phyloP scores from a whole-genome alignment of 148 eudicot species.

The Dianthus caryophyllus region DNA sequence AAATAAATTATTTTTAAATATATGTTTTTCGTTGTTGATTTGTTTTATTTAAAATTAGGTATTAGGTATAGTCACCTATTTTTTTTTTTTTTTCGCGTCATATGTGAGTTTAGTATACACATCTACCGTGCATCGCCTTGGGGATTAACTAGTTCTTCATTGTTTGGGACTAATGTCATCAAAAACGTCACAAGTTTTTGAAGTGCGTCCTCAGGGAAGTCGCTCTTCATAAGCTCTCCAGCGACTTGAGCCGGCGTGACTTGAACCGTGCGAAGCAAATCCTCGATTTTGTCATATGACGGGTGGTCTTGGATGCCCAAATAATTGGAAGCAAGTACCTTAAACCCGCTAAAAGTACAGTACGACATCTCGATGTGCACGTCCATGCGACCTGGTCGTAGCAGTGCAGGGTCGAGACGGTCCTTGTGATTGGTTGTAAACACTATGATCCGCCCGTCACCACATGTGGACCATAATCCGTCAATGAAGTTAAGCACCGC shows the following conservation, averaged over 20 bases:
- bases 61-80: too few species aligned
- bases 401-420: slow-evolving; percentile 56
- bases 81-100: too few species aligned
- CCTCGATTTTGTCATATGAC: slow-evolving; percentile 27
- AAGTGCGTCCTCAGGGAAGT: slow-evolving; percentile 21
- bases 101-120: too few species aligned
- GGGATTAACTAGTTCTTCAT: too few species aligned
- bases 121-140: too few species aligned
- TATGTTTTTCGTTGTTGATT: too few species aligned
- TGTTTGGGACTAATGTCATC: background rate
- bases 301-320: slow-evolving; percentile 40
- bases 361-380: slow-evolving; percentile 74
- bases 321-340: slow-evolving; percentile 46
- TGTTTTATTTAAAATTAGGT: too few species aligned
- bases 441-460: slow-evolving; percentile 68
- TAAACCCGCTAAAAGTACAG: slow-evolving; percentile 53
- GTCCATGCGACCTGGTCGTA: slow-evolving; percentile 79
- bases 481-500: slow-evolving; percentile 65
- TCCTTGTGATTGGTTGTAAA: slow-evolving; percentile 77
- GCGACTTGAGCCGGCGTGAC: slow-evolving; percentile 41
- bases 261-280: slow-evolving; percentile 14
- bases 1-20: too few species aligned
- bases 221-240: slow-evolving; percentile 39
- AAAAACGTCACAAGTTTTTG: slow-evolving; percentile 12
- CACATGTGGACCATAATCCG: slow-evolving; percentile 75